phyloP scores from a whole-genome alignment of 176 grass and related monocot species.

The Juncus effusus region DNA sequence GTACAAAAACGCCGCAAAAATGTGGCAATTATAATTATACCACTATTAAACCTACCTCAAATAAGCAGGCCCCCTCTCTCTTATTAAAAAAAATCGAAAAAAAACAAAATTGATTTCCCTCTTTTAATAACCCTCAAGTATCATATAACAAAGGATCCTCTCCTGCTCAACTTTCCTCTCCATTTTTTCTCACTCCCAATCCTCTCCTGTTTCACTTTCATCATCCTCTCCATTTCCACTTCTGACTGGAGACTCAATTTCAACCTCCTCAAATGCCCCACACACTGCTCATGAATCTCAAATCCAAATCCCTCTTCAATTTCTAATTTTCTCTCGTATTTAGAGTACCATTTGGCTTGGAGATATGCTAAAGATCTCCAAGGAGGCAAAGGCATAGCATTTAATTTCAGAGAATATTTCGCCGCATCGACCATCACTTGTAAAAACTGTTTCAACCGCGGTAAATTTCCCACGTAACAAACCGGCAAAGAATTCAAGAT shows the following conservation, averaged over 20 bases:
- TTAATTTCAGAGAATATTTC: constrained; percentile 90
- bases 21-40: constrained; percentile 19
- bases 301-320: background rate
- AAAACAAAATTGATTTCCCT: constrained; percentile 3
- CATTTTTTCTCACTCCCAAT: constrained; percentile 57
- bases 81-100: background rate
- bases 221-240: constrained; percentile 35
- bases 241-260: constrained; percentile 51
- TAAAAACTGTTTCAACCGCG: constrained; percentile 72
- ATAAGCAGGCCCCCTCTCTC: constrained; percentile 6
- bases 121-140: constrained; percentile 38
- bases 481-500: constrained; percentile 65
- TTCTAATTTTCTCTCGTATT: constrained; percentile 49
- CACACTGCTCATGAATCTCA: constrained; percentile 40
- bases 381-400: constrained; percentile 92
- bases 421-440: constrained; percentile 87
- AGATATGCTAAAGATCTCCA: constrained; percentile 91
- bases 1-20: constrained; percentile 23
- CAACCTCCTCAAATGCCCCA: constrained; percentile 55
- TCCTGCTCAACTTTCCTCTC: constrained; percentile 47
- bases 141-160: constrained; percentile 25
- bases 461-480: constrained; percentile 58
- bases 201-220: constrained; percentile 17
- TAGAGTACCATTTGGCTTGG: constrained; percentile 82
- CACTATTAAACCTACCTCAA: constrained; percentile 8